Evolutionary conservation across 495 filamentous ascomycete genomes (phyloP).

Genomic region (Penicillium turbatum): DNA sequence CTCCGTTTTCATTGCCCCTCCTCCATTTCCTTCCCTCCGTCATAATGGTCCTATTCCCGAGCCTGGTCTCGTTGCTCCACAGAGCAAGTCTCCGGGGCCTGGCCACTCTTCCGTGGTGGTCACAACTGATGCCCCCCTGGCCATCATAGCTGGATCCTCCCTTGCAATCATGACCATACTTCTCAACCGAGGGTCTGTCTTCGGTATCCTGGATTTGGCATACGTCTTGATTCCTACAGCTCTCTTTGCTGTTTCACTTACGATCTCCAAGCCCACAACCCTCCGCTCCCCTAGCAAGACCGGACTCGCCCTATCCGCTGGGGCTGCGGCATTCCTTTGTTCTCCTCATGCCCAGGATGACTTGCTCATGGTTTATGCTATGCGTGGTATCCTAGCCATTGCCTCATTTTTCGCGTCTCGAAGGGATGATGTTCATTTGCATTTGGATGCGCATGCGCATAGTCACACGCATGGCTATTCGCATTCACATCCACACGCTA

Average conservation of each 20-base stretch:
- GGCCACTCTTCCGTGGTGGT: conserved; percentile 13
- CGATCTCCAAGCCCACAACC: conserved; percentile 19
- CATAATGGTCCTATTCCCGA: conserved; percentile 22
- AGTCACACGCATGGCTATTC: conserved; percentile 35
- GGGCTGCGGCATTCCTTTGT: conserved; percentile 32
- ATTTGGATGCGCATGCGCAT: conserved; percentile 30
- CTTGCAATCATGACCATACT: conserved; percentile 23
- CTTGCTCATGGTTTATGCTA: conserved; percentile 27
- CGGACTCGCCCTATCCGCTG: conserved; percentile 32
- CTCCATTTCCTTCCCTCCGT: conserved; percentile 35
- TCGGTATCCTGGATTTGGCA: conserved; percentile 22
- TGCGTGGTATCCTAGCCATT: conserved; percentile 28
- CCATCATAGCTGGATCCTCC: conserved; percentile 25
- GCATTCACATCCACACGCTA: conserved; percentile 39
- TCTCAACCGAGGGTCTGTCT: conserved; percentile 20
- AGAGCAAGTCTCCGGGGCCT: conserved; percentile 9
- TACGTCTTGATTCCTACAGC: conserved; percentile 24
- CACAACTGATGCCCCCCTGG: conserved; percentile 28
- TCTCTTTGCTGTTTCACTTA: conserved; percentile 31
- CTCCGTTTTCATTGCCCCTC: conserved; percentile 42
- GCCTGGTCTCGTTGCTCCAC: conserved; percentile 25
- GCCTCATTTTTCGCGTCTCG: conserved; percentile 35
- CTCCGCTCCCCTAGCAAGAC: conserved; percentile 33
- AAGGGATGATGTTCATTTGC: conserved; percentile 36
- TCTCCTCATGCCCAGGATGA: conserved; percentile 33